A percentile compares a stretch with the other conserved stretches of the same genome.
Conservation (phyloP, 163 green algal genomes). For the Scenedesmus sp. region DNA sequence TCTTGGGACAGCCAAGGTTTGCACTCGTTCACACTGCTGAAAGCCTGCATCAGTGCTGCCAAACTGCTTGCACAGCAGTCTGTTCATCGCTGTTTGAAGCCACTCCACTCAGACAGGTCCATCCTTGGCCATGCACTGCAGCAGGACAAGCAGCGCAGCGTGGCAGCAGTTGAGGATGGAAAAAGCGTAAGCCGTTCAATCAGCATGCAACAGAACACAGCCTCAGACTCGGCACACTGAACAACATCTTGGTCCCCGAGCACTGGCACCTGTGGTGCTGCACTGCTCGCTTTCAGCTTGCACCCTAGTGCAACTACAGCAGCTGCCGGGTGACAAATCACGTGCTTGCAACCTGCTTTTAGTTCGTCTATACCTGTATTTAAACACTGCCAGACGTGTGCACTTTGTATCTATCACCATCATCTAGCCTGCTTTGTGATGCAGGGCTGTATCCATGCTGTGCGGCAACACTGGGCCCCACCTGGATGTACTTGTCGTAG, state of each 20-base stretch:
- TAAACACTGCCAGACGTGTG: no score
- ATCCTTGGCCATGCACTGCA: constrained; percentile 45
- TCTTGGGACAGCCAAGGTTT: neutral
- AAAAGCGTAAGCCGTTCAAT: neutral
- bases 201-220: neutral
- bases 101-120: constrained; percentile 34
- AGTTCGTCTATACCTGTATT: no score
- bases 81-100: neutral
- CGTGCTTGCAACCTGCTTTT: no score
- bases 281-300: no score
- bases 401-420: no score
- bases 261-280: no score
- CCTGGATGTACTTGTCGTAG: constrained; percentile 90
- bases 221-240: no score
- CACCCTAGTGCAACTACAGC: no score
- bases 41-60: neutral
- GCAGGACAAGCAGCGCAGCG: neutral
- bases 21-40: neutral
- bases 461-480: neutral
- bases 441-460: neutral
- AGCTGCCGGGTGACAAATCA: no score
- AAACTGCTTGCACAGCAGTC: neutral
- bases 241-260: no score
- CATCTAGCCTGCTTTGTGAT: neutral
- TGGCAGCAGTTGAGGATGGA: neutral